Base-by-base conservation (phyloP, 805 yeast species). In the Barnettozyma vustinii region DNA sequence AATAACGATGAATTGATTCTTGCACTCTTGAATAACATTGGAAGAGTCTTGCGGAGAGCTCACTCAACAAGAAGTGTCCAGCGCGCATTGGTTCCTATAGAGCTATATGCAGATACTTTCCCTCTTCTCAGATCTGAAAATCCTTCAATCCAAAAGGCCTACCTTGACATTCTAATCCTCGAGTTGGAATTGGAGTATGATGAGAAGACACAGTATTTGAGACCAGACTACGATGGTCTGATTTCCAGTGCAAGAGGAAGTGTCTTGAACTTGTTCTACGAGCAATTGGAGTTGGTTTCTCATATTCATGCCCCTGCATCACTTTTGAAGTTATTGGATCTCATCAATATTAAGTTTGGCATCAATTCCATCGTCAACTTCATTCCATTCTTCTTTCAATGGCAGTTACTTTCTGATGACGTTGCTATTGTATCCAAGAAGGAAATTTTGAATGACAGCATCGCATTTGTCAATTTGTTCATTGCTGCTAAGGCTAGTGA, bases 291-390 rank as follows among this genome's bases (percentile, higher is more conserved):
- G 33, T 36, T 40, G 4, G 39, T 56, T 15, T 23, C 48, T 3
- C 21, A 32, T 1, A 15, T 55, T 3, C 37, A 48, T 9, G 42
- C 44, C 9, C 49, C 46, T 16, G 30, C 43, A 7, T 39, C 39
- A 13, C 48, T 50, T n/a, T 37, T 56, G 16, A 26, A 44, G 2
- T 39, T 54, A 36, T 33, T 57, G 25, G 55, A 58, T 4, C 37
- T 55, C 9, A 49, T 72, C 27, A 48, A 65, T 19, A 48, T 56
- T 10, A 65, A 64, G 25, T 70, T 70, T 46, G 83, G 83, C 1
- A 61, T 76, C 44, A 78, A 77, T 54, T 71, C 76, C 23, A 56
- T 75, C 20, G 68, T 62, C 50, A 75, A 75, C 52, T 72, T 70
- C 43, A 49, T 77, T 4, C 74, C 79, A 3, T 74, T 69, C 53